Conservation (phyloP, 2,329 filamentous ascomycete species). For the Penicillium sp. region DNA sequence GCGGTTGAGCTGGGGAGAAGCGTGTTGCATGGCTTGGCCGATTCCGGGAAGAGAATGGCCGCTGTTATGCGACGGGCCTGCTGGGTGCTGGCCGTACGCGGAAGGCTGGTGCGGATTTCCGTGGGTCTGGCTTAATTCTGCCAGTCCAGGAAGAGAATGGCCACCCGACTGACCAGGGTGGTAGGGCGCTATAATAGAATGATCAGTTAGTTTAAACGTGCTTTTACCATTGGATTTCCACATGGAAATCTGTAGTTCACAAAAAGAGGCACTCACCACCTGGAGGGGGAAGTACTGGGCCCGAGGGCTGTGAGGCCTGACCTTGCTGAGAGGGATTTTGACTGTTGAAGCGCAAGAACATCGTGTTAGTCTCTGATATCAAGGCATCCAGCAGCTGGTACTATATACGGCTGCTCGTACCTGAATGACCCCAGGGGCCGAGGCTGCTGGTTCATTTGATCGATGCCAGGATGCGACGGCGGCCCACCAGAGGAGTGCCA, state of each 20-base stretch:
- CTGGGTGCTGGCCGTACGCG: slow-evolving; percentile 44
- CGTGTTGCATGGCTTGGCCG: slow-evolving; percentile 43
- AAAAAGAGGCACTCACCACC: slow-evolving; percentile 32
- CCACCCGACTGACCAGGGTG: slow-evolving; percentile 44
- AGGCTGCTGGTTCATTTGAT: slow-evolving; percentile 43
- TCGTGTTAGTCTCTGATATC: slow-evolving; percentile 13
- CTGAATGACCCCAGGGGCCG: slow-evolving; percentile 46
- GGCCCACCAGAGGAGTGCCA: slow-evolving; percentile 44
- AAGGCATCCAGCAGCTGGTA: not conserved
- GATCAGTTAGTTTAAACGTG: slow-evolving; percentile 18
- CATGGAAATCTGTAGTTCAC: not conserved
- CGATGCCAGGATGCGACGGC: slow-evolving; percentile 44
- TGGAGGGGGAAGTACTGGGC: slow-evolving; percentile 42
- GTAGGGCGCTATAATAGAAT: slow-evolving; percentile 35
- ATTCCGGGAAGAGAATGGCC: slow-evolving; percentile 43
- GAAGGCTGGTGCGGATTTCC: slow-evolving; percentile 42
- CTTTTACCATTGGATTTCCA: not conserved
- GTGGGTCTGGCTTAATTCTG: slow-evolving; percentile 47
- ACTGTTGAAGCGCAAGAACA: slow-evolving; percentile 20
- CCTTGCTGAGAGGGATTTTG: slow-evolving; percentile 42
- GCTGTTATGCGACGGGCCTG: slow-evolving; percentile 35
- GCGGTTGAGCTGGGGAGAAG: slow-evolving; percentile 44
- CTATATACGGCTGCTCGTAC: slow-evolving; percentile 30
- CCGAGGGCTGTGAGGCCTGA: slow-evolving; percentile 37
- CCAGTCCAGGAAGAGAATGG: slow-evolving; percentile 47